Evolutionary conservation across 2,329 filamentous ascomycete species (phyloP).

Genomic region (Colletotrichum musicola): DNA sequence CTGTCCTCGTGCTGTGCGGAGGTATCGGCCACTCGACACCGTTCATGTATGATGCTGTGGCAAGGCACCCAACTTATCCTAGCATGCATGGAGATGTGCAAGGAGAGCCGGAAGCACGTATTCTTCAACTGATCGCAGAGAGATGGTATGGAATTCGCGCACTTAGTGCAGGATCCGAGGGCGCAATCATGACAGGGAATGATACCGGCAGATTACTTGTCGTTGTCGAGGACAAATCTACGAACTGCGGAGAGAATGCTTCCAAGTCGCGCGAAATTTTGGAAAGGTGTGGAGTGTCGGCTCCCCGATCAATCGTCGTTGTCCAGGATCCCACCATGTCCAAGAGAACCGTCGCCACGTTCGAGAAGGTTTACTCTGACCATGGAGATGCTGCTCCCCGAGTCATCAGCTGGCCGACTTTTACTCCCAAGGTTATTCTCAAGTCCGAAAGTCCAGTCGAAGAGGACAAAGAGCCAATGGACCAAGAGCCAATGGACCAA

Average conservation of each 20-base stretch:
- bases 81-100: conserved; percentile 45
- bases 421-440: conserved; percentile 20
- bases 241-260: conserved; percentile 60
- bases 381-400: background rate
- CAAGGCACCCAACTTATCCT: conserved; percentile 45
- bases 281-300: conserved; percentile 43
- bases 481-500: background rate
- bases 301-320: conserved; percentile 48
- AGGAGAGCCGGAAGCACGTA: conserved; percentile 54
- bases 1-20: conserved; percentile 54
- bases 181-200: background rate
- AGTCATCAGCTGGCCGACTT: conserved; percentile 33
- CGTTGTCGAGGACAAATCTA: conserved; percentile 57
- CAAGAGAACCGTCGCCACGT: conserved; percentile 54
- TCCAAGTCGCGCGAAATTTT: conserved; percentile 51
- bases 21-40: conserved; percentile 60
- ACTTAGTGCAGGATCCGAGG: background rate
- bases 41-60: conserved; percentile 55
- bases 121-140: conserved; percentile 52
- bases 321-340: conserved; percentile 62
- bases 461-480: background rate
- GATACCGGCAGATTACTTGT: conserved; percentile 40
- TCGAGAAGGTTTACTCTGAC: conserved; percentile 52
- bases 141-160: conserved; percentile 43
- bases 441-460: background rate